These are phyloP conservation scores for Bolboschoenus planiculmis DNA, from an alignment of 176 grass and related monocot genomes.

Conservation along the genomic window DNA sequence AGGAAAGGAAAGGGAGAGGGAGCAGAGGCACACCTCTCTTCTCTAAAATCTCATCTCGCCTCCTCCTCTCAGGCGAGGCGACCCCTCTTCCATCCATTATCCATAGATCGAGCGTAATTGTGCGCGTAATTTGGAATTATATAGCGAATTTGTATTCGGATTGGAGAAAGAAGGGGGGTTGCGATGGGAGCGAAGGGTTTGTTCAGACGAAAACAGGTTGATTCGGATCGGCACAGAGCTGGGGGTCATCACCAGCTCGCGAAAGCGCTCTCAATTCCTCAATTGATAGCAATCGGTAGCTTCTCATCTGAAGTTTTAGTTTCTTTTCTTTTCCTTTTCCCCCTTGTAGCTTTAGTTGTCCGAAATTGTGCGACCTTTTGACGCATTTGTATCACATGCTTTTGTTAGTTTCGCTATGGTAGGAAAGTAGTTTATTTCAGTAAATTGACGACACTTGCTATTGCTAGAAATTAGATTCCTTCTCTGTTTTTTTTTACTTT, in stretches of 20 bases:
- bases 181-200: slow-evolving; percentile 30
- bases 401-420: background rate
- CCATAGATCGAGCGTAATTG: background rate
- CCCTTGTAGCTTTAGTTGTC: background rate
- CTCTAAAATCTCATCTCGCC: background rate
- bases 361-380: background rate
- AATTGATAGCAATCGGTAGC: slow-evolving; percentile 67
- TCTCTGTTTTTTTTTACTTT: background rate
- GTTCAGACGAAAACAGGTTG: slow-evolving; percentile 89
- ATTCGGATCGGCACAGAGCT: slow-evolving; percentile 54
- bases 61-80: too few relatives aligned
- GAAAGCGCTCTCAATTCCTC: slow-evolving; percentile 63
- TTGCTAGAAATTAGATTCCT: background rate
- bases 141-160: slow-evolving; percentile 19
- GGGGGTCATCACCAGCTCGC: slow-evolving; percentile 60
- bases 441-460: background rate
- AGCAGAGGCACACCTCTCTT: slow-evolving; percentile 16
- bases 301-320: background rate
- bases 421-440: background rate
- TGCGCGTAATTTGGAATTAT: background rate
- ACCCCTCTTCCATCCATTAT: background rate
- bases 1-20: background rate
- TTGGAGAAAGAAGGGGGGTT: slow-evolving; percentile 15
- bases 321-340: background rate
- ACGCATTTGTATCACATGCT: background rate